phyloP scores from a whole-genome alignment of 2,329 filamentous ascomycete genomes.

The Colletotrichum abscissum region DNA sequence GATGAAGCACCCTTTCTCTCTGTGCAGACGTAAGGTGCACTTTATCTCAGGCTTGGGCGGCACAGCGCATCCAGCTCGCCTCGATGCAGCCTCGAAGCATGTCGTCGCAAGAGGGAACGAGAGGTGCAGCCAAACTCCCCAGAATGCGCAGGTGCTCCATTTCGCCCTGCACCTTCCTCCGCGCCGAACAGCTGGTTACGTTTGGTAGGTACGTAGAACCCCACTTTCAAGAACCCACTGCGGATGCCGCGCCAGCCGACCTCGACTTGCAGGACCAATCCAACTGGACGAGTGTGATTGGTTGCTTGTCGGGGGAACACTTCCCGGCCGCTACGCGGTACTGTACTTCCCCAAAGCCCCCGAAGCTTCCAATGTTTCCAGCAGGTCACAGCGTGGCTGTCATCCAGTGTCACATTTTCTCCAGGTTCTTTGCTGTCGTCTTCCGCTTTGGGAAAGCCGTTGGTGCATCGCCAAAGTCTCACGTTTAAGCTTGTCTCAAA shows the following conservation, averaged over 20 bases:
- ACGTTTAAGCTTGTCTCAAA: constrained; percentile 9
- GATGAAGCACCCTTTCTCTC: too few species aligned
- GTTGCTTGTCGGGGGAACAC: neutral
- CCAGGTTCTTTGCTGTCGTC: neutral
- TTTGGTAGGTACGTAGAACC: neutral
- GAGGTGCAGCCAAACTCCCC: neutral
- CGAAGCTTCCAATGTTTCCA: constrained; percentile 1
- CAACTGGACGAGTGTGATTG: constrained; percentile 2
- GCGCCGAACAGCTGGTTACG: neutral
- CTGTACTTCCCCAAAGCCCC: too few species aligned
- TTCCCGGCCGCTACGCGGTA: neutral
- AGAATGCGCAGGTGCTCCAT: neutral
- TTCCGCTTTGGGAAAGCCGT: neutral
- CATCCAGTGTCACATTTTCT: constrained; percentile 18
- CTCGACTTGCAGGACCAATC: neutral
- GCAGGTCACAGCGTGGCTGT: constrained; percentile 8
- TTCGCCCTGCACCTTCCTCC: constrained; percentile 1
- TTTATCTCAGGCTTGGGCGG: neutral
- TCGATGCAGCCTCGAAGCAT: constrained; percentile 33
- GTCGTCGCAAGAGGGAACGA: neutral
- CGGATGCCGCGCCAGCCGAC: constrained; percentile 26
- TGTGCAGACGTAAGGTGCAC: too few species aligned
- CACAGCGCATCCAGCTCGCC: constrained; percentile 6
- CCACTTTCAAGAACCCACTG: constrained; percentile 2
- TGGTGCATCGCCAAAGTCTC: constrained; percentile 12